Evolutionary conservation across 768 basidiomycete genomes (phyloP), one percentile per base, ranked within the genome.

Genomic region (Gelatoporia subvermispora): DNA sequence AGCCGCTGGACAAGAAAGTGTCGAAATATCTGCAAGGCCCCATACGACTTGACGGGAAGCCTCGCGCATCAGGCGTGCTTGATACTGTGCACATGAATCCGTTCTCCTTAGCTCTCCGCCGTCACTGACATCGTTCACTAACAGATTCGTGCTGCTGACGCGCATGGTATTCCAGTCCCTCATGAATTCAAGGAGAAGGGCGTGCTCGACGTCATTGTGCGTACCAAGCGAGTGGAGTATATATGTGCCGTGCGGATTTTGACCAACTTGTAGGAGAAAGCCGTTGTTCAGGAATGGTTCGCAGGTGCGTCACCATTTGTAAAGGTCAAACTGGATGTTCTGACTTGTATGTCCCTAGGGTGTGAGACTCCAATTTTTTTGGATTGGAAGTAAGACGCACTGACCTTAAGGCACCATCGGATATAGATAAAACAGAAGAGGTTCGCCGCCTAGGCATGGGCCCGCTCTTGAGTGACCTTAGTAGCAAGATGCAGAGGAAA

Each of bases 271-370:
- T 42, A 87, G 84, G 85, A 92, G 67, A 71, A 72, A 46, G 88
- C 86, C 17, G 81, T 88, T 3, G 78, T 85, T 21, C 76, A 74
- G 41, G 88, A 93, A 63, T 91, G 88, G 88, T 92, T 85, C 61
- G 73, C 77, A 69, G 79, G 49, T 67, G 54, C 21, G 66, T 61
- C 31, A 28, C 2, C 15, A 23, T 23, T 2, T 10, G 20, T 31
- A 39, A 36, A 13, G 24, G 18, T 45, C 34, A n/a, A n/a, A n/a
- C 22, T 13, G 11, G 3, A n/a, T 48, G 48, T 22, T 31, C 58
- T 53, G 42, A 28, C 36, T 16, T 41, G 41, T 49, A 39, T 23
- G 48, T 21, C 41, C 52, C 1, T 51, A 75, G 75, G 75, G 65
- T 77, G 75, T 77, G 61, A 64, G 60, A 58, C 45, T 45, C 57